Conservation (phyloP, 495 filamentous ascomycete genomes). For the Thermothielavioides terrestris region DNA sequence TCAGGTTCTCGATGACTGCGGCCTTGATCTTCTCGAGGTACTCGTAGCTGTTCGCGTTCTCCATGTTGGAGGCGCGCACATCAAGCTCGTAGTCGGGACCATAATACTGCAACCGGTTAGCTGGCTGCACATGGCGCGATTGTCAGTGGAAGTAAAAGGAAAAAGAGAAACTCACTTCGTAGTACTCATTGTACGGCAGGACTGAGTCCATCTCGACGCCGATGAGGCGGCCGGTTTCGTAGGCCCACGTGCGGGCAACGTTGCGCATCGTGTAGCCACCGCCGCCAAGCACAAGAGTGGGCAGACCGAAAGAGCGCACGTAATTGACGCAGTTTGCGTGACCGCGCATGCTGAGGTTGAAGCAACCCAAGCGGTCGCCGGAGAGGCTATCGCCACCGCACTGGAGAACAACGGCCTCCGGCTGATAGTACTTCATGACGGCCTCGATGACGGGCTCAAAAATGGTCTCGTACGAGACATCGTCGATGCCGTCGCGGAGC, state of each 20-base stretch:
- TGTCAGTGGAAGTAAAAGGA: not conserved
- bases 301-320: slow-evolving; percentile 85
- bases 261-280: slow-evolving; percentile 99
- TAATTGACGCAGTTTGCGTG: slow-evolving; percentile 97
- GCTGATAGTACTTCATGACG: slow-evolving; percentile 94
- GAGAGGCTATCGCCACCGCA: slow-evolving; percentile 94
- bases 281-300: slow-evolving; percentile 85
- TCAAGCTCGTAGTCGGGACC: slow-evolving; percentile 93
- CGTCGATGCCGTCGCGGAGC: slow-evolving; percentile 91
- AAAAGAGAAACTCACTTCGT: slow-evolving; percentile 57
- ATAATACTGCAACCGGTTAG: slow-evolving; percentile 66
- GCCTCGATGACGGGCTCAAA: slow-evolving; percentile 90
- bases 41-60: slow-evolving; percentile 90
- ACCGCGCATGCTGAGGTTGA: slow-evolving; percentile 95
- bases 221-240: slow-evolving; percentile 85
- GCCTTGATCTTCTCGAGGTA: slow-evolving; percentile 94
- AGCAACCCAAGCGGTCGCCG: slow-evolving; percentile 91
- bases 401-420: slow-evolving; percentile 91
- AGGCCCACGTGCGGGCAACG: slow-evolving; percentile 94
- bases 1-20: slow-evolving; percentile 86
- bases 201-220: slow-evolving; percentile 68
- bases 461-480: slow-evolving; percentile 82
- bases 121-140: slow-evolving; percentile 26
- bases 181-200: slow-evolving; percentile 97
- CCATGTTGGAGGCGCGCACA: slow-evolving; percentile 95